Conservation (phyloP, 1,284 basidiomycete species). For the Ganoderma lingzhi region DNA sequence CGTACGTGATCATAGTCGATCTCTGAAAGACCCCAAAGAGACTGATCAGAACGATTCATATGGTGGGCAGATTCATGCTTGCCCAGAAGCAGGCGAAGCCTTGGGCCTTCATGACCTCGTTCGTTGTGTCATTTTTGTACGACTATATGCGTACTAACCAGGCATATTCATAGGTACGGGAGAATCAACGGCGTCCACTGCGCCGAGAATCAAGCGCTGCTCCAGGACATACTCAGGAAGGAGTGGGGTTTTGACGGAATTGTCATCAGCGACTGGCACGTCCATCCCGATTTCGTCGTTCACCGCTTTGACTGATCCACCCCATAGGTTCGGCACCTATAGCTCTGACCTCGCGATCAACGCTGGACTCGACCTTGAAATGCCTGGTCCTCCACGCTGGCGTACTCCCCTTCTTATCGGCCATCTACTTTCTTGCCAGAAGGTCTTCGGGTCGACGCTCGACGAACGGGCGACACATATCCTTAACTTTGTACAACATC, state of each 20-base stretch:
- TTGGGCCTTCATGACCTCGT: slow-evolving; percentile 73
- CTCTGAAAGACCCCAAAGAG: not conserved
- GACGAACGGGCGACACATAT: slow-evolving; percentile 64
- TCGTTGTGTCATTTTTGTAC: slow-evolving; percentile 22
- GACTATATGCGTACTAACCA: slow-evolving; percentile 7
- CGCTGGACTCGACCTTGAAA: slow-evolving; percentile 75
- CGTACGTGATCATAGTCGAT: slow-evolving; percentile 50
- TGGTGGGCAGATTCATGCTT: slow-evolving; percentile 64
- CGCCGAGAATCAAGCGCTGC: slow-evolving; percentile 63
- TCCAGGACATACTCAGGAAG: slow-evolving; percentile 65
- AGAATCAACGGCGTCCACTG: slow-evolving; percentile 70
- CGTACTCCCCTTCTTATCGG: slow-evolving; percentile 62
- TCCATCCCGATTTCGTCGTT: slow-evolving; percentile 16
- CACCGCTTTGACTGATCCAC: slow-evolving; percentile 13
- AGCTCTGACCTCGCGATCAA: slow-evolving; percentile 65
- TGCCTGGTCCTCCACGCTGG: slow-evolving; percentile 75
- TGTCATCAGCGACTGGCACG: slow-evolving; percentile 72
- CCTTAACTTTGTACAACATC: slow-evolving; percentile 65
- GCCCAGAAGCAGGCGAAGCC: slow-evolving; percentile 67
- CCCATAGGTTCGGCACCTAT: slow-evolving; percentile 67
- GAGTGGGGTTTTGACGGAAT: slow-evolving; percentile 77
- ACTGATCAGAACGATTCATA: not conserved
- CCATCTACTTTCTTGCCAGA: slow-evolving; percentile 64
- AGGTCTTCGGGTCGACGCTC: slow-evolving; percentile 59
- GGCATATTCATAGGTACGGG: slow-evolving; percentile 57